These are phyloP conservation scores for Ceratobasidium sp. DNA, from an alignment of 1,284 basidiomycete species.

Conservation along the genomic window DNA sequence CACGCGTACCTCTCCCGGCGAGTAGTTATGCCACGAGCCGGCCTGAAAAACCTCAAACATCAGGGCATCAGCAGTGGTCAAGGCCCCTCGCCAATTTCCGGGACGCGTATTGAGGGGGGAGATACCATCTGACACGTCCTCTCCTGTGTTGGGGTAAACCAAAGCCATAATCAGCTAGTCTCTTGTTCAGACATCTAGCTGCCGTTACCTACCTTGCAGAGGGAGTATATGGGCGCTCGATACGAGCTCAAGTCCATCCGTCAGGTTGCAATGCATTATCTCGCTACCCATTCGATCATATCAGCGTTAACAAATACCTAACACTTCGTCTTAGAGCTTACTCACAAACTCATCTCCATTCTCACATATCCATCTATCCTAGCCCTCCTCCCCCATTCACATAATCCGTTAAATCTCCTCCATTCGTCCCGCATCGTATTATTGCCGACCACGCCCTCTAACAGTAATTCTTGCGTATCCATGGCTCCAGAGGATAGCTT, in stretches of 20 bases:
- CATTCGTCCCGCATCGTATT: conserved; percentile 49
- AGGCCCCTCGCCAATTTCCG: conserved; percentile 43
- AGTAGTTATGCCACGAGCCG: conserved; percentile 57
- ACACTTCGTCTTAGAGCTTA: too few species aligned
- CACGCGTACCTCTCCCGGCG: conserved; percentile 53
- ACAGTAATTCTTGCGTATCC: conserved; percentile 60
- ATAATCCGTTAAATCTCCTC: conserved; percentile 53
- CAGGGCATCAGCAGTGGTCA: conserved; percentile 11
- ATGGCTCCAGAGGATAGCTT: conserved; percentile 55
- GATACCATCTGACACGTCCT: too few species aligned
- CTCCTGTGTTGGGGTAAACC: too few species aligned
- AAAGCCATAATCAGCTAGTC: too few species aligned
- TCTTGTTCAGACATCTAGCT: too few species aligned
- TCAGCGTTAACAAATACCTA: neutral
- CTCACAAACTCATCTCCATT: conserved; percentile 64
- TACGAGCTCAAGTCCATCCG: conserved; percentile 56
- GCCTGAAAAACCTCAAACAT: conserved; percentile 53
- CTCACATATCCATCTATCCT: conserved; percentile 58
- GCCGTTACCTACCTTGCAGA: too few species aligned
- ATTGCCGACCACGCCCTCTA: conserved; percentile 52
- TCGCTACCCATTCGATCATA: conserved; percentile 54
- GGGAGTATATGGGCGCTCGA: conserved; percentile 50
- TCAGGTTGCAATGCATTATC: conserved; percentile 64
- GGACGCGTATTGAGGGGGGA: conserved; percentile 25
- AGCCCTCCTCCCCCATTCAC: conserved; percentile 54